Evolutionary conservation across 2,329 filamentous ascomycete species (phyloP).

Genomic region (Talaromyces sp.): DNA sequence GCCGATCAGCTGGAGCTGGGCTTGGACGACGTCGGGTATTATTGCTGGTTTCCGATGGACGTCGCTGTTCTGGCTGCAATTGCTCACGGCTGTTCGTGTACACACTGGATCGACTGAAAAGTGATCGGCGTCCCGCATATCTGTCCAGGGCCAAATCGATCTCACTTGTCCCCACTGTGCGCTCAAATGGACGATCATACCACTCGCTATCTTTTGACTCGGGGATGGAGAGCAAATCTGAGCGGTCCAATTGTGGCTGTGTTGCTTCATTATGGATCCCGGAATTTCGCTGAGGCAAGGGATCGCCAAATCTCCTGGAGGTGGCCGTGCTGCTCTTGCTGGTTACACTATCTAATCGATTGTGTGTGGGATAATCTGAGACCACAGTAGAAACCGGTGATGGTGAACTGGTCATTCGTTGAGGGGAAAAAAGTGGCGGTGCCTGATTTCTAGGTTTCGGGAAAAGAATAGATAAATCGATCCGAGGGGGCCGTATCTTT

Average conservation of each 20-base stretch:
- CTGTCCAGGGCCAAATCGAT: conserved; percentile 37
- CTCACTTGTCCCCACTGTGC: conserved; percentile 36
- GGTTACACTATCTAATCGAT: conserved; percentile 15
- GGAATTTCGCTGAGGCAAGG: conserved; percentile 19
- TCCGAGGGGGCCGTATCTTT: conserved; percentile 42
- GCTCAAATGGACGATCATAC: conserved; percentile 30
- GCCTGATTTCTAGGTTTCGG: conserved; percentile 40
- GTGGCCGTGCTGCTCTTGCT: conserved; percentile 8
- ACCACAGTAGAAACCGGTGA: conserved; percentile 39
- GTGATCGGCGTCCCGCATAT: conserved; percentile 28
- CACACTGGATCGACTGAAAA: conserved; percentile 29
- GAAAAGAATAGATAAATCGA: conserved; percentile 48
- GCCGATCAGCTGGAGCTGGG: conserved; percentile 29
- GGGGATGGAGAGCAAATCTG: conserved; percentile 21
- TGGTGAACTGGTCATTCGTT: conserved; percentile 44
- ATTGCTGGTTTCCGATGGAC: conserved; percentile 19
- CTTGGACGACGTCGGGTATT: conserved; percentile 25
- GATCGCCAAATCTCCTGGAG: conserved; percentile 34
- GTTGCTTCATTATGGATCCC: conserved; percentile 11
- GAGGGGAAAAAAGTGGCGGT: conserved; percentile 44
- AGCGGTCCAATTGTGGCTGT: conserved; percentile 20
- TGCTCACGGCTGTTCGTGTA: conserved; percentile 29
- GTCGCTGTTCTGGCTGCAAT: conserved; percentile 19
- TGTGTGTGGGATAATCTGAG: conserved; percentile 34
- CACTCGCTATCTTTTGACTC: conserved; percentile 26